Percentiles rank a stretch among this genome's conserved stretches.
These are phyloP conservation scores for Pelargonium myrrhifolium DNA, from an alignment of 441 rosid species.

Conservation along the genomic window DNA sequence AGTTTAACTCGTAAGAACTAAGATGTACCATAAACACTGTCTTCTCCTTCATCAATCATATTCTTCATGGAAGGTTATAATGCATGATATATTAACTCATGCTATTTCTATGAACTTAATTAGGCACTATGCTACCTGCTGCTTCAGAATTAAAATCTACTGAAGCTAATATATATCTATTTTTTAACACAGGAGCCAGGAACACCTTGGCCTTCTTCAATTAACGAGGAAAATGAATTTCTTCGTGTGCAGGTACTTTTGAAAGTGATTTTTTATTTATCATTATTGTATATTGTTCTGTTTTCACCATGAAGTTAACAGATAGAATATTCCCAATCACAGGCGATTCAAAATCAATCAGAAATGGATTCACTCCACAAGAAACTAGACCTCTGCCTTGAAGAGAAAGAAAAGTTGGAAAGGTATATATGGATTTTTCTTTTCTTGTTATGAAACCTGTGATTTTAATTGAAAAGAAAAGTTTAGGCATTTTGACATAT, in stretches of 20 bases:
- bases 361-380: constrained; percentile 68
- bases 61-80: too few species aligned
- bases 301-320: neutral
- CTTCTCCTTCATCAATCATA: too few species aligned
- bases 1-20: too few species aligned
- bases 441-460: neutral
- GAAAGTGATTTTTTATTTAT: neutral
- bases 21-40: too few species aligned
- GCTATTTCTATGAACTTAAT: neutral
- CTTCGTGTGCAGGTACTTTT: constrained; percentile 72
- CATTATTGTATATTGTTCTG: neutral
- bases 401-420: constrained; percentile 67
- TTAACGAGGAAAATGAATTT: constrained; percentile 82
- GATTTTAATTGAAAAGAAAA: too few species aligned
- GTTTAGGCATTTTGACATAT: too few species aligned
- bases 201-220: constrained; percentile 41
- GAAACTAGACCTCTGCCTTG: constrained; percentile 50
- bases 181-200: constrained; percentile 35
- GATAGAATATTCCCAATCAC: constrained; percentile 5
- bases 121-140: neutral
- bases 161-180: neutral
- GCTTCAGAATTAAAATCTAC: neutral
- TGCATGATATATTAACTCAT: too few species aligned
- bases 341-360: constrained; percentile 78
- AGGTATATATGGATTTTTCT: constrained; percentile 37